Base-by-base conservation (phyloP, 495 filamentous ascomycete species). In the Mycothermus thermophilus region DNA sequence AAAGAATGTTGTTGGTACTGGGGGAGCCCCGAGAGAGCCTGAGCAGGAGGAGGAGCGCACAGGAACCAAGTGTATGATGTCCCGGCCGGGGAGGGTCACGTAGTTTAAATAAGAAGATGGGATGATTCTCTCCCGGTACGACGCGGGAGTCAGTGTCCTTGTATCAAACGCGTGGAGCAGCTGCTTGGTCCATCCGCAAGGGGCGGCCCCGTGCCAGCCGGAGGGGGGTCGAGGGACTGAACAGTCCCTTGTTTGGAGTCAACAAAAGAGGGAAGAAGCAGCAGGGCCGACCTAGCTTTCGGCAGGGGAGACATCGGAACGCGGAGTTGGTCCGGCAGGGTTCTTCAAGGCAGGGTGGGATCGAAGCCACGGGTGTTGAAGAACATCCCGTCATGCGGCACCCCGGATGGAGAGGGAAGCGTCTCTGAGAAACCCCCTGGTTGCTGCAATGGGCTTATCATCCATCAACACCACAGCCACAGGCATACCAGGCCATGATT, bases 241-340 rank as follows among this genome's bases (percentile, higher is more conserved):
- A 22, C 36, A 32, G 39, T 32, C 22, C 18, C 13, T 32, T 22
- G 18, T 24, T n/a, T 20, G 27, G 22, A 11, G 15, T n/a, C 13
- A 21, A 34, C 24, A 7, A 27, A 35, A 25, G 10, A 35, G 12
- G 1, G 27, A 11, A 16, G 27, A 30, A 19, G 5, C 4, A 42
- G 37, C 33, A 45, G 38, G 38, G 37, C 41, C 38, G 38, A 38
- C 42, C 42, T 21, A 34, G 41, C 36, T 43, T 30, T 35, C 32
- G 35, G 18, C 27, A 32, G 26, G 24, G 20, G 18, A 23, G 13
- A 26, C 26, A 17, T 12, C 12, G 27, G 27, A 12, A 15, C 7
- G 19, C 28, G 28, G 18, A 26, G n/a, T n/a, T n/a, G n/a, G n/a
- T n/a, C n/a, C n/a, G n/a, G n/a, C n/a, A n/a, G 27, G 32, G 28